A percentile compares a stretch with the other conserved stretches of the same genome.
Evolutionary conservation across 768 basidiomycete genomes (phyloP).

Genomic region (Lepiota brunneoincarnata): DNA sequence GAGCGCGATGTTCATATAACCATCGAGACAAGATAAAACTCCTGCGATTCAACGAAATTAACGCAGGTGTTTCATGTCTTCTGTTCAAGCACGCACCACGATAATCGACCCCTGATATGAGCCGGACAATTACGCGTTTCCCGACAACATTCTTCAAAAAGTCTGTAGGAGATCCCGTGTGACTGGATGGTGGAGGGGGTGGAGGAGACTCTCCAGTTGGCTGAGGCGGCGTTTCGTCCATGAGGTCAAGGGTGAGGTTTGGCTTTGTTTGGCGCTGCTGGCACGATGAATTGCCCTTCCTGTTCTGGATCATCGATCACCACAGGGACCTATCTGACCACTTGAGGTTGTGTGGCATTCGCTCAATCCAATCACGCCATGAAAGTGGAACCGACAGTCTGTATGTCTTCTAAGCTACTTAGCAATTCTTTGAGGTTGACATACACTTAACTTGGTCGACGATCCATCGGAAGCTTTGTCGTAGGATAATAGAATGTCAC

Average conservation of each 20-base stretch:
- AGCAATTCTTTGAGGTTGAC: too few relatives aligned
- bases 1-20: constrained; percentile 98
- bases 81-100: constrained; percentile 51
- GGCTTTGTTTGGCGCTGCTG: background rate
- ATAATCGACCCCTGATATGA: constrained; percentile 93
- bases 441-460: too few relatives aligned
- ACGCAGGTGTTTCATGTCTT: background rate
- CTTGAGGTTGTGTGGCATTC: too few relatives aligned
- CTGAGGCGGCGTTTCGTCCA: constrained; percentile 25
- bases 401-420: too few relatives aligned
- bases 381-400: too few relatives aligned
- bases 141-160: constrained; percentile 96
- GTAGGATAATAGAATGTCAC: too few relatives aligned
- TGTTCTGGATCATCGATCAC: too few relatives aligned
- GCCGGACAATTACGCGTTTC: constrained; percentile 89
- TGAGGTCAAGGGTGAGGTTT: constrained; percentile 11
- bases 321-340: too few relatives aligned
- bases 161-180: constrained; percentile 84
- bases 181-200: constrained; percentile 48
- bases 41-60: constrained; percentile 44
- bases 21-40: constrained; percentile 90
- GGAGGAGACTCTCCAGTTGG: constrained; percentile 31
- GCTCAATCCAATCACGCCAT: too few relatives aligned
- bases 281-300: background rate
- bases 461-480: too few relatives aligned